These are phyloP conservation scores for Ehretia macrophylla DNA, from an alignment of 257 asterid species.

Conservation along the genomic window DNA sequence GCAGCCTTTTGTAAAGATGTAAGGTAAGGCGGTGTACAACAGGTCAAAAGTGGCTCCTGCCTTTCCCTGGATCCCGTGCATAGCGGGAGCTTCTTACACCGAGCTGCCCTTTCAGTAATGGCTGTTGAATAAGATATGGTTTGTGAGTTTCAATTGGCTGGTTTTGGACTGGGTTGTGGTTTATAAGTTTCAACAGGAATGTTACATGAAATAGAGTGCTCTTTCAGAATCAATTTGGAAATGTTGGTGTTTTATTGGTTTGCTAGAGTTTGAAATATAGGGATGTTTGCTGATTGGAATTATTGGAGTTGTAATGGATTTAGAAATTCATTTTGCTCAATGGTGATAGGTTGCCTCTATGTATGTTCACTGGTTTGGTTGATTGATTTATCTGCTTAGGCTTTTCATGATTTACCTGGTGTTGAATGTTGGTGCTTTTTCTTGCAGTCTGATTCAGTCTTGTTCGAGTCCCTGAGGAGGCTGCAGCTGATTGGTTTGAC, in stretches of 20 bases:
- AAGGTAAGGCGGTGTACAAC: no score
- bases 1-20: no score
- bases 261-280: neutral
- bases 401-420: neutral
- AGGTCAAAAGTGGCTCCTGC: no score
- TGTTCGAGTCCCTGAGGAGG: conserved; percentile 70
- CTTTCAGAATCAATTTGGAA: neutral
- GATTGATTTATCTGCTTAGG: neutral
- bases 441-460: conserved; percentile 47
- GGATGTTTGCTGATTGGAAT: neutral
- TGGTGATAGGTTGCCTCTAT: neutral
- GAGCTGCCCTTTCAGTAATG: no score
- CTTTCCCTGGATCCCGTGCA: no score
- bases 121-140: no score
- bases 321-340: neutral
- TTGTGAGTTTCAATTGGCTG: neutral
- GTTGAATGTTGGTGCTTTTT: conserved; percentile 17
- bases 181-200: conserved; percentile 8
- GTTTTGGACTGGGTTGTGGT: conserved; percentile 21
- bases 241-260: neutral
- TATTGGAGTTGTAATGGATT: neutral
- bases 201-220: neutral
- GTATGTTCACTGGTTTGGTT: conserved; percentile 11
- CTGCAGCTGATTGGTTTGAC: conserved; percentile 72
- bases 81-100: no score